Conservation (phyloP, 1,284 basidiomycete genomes). For the Rhodotorula sp. region DNA sequence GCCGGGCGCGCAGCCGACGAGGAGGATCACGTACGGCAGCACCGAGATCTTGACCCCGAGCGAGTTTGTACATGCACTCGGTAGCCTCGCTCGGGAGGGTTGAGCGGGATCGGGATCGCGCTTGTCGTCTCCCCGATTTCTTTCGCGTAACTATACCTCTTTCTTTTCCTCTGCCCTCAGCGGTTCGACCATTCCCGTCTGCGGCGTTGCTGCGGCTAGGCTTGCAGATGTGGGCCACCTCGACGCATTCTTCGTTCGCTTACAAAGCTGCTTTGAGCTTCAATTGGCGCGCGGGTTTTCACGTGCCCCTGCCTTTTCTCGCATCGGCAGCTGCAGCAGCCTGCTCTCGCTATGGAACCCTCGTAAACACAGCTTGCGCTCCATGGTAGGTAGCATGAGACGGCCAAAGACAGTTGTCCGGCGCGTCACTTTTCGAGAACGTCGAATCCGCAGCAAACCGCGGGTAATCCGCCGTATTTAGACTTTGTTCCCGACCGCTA, state of each 20-base stretch:
- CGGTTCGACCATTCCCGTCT: too few relatives aligned
- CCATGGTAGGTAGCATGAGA: not conserved
- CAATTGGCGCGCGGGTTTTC: too few relatives aligned
- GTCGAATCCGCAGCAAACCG: too few relatives aligned
- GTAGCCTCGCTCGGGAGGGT: slow-evolving; percentile 52
- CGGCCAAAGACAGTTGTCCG: not conserved
- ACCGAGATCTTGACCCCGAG: slow-evolving; percentile 91
- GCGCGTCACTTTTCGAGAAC: too few relatives aligned
- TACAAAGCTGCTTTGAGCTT: too few relatives aligned
- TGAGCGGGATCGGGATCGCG: not conserved
- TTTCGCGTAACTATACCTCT: not conserved
- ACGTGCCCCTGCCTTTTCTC: too few relatives aligned
- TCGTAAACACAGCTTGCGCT: too few relatives aligned
- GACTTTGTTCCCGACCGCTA: not conserved
- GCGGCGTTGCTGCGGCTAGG: not conserved
- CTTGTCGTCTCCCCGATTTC: not conserved
- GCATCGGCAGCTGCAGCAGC: too few relatives aligned
- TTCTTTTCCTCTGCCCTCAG: not conserved
- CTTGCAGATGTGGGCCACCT: not conserved
- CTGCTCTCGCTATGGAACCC: too few relatives aligned
- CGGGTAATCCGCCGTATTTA: too few relatives aligned
- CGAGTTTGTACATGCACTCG: slow-evolving; percentile 72
- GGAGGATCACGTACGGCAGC: slow-evolving; percentile 87
- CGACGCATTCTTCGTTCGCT: too few relatives aligned
- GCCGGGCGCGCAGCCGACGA: slow-evolving; percentile 47